phyloP scores from a whole-genome alignment of 306 rosid species.

The Citrullus amarus region DNA sequence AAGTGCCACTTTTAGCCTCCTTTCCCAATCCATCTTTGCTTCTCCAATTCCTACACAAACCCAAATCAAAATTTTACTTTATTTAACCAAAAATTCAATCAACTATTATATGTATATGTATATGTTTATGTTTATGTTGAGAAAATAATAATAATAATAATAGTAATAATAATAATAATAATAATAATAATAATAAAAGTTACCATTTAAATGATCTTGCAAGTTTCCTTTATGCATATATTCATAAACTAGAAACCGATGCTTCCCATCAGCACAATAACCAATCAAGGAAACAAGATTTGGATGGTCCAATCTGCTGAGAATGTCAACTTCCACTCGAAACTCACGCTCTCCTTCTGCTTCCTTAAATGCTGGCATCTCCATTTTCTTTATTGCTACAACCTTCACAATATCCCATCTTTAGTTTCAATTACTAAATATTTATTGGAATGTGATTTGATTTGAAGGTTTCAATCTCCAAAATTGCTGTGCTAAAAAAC shows the following conservation, averaged over 20 bases:
- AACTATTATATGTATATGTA: no score
- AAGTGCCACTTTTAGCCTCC: slow-evolving; percentile 65
- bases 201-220: slow-evolving; percentile 82
- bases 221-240: slow-evolving; percentile 82
- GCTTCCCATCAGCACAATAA: slow-evolving; percentile 94
- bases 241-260: slow-evolving; percentile 80
- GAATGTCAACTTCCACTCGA: slow-evolving; percentile 81
- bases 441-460: no score
- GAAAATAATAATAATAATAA: no score
- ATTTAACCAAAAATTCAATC: no score
- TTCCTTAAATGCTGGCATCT: slow-evolving; percentile 56
- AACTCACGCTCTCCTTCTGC: slow-evolving; percentile 92
- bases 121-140: no score
- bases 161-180: no score
- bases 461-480: no score
- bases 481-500: no score
- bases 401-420: slow-evolving; percentile 15
- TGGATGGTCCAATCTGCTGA: slow-evolving; percentile 88
- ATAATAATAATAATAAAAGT: no score
- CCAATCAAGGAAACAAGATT: slow-evolving; percentile 89
- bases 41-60: slow-evolving; percentile 36
- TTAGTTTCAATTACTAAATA: no score
- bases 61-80: no score
- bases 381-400: slow-evolving; percentile 96
- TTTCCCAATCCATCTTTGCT: slow-evolving; percentile 69